Evolutionary conservation across 1,284 basidiomycete species (phyloP).

Genomic region (Exobasidium rhododendri): DNA sequence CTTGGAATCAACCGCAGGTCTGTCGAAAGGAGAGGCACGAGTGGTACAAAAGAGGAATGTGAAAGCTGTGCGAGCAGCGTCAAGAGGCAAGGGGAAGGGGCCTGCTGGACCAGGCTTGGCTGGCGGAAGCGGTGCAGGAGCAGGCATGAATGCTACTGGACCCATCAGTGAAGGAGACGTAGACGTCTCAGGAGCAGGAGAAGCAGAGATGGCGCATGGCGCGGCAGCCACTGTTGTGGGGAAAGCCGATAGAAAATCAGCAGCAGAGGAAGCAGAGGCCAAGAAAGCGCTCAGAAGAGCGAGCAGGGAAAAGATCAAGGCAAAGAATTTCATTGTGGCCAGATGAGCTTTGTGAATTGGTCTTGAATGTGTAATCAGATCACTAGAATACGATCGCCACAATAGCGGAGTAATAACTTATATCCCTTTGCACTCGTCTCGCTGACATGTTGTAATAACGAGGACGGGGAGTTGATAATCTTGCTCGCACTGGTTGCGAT

Average conservation of each 20-base stretch:
- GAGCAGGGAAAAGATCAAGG: constrained; percentile 45
- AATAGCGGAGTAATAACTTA: no score
- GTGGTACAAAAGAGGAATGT: constrained; percentile 43
- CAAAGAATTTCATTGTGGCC: constrained; percentile 45
- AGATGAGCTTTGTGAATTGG: constrained; percentile 7
- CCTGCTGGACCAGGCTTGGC: constrained; percentile 12
- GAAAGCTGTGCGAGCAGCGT: constrained; percentile 35
- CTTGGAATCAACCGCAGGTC: constrained; percentile 40
- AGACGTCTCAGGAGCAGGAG: background rate
- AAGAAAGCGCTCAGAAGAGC: constrained; percentile 29
- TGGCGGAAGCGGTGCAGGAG: background rate
- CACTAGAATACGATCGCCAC: no score
- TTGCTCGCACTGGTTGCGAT: no score
- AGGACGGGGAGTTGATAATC: no score
- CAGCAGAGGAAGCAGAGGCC: background rate
- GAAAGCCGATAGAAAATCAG: background rate
- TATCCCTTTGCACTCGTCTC: no score
- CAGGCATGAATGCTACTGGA: constrained; percentile 3
- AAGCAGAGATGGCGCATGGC: background rate
- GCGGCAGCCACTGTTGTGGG: background rate
- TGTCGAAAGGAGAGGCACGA: constrained; percentile 49
- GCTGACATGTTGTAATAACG: no score
- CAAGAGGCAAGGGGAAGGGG: constrained; percentile 27
- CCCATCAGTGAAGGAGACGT: constrained; percentile 6
- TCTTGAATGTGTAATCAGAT: background rate